Conservation (phyloP, 257 asterid species). For the Nicotiana otophora region DNA sequence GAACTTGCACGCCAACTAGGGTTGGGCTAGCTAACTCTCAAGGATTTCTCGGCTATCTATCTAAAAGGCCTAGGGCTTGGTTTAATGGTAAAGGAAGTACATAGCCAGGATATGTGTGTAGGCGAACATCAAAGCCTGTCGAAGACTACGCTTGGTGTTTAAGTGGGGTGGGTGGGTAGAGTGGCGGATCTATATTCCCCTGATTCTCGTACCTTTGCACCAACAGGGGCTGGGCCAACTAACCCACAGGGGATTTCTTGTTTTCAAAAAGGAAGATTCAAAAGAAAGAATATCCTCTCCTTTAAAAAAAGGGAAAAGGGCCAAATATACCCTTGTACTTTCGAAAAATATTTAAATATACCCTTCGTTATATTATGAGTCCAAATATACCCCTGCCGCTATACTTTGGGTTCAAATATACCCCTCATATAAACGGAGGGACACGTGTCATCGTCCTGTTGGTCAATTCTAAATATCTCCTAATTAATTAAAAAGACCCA, state of each 20-base stretch:
- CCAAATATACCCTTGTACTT: too few species aligned
- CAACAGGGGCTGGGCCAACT: not conserved
- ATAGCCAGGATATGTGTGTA: not conserved
- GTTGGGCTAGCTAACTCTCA: not conserved
- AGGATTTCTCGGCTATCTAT: not conserved
- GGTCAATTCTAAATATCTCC: too few species aligned
- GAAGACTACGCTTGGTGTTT: not conserved
- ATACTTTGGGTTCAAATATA: too few species aligned
- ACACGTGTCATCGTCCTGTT: too few species aligned
- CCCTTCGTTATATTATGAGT: too few species aligned
- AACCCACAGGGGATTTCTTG: not conserved
- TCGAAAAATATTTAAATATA: too few species aligned
- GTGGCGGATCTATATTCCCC: not conserved
- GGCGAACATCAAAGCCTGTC: not conserved
- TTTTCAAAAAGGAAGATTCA: not conserved
- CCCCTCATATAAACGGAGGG: too few species aligned
- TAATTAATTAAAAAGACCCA: too few species aligned
- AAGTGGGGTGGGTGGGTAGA: not conserved
- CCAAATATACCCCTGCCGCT: too few species aligned
- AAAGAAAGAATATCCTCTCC: not conserved
- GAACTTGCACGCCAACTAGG: not conserved
- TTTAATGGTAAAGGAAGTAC: not conserved
- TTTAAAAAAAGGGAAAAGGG: too few species aligned
- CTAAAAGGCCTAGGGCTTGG: not conserved
- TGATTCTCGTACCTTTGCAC: not conserved